Evolutionary conservation across 2,329 filamentous ascomycete genomes (phyloP), one percentile per base, ranked within the genome.

Genomic region (Phaeosphaeriaceae sp.): DNA sequence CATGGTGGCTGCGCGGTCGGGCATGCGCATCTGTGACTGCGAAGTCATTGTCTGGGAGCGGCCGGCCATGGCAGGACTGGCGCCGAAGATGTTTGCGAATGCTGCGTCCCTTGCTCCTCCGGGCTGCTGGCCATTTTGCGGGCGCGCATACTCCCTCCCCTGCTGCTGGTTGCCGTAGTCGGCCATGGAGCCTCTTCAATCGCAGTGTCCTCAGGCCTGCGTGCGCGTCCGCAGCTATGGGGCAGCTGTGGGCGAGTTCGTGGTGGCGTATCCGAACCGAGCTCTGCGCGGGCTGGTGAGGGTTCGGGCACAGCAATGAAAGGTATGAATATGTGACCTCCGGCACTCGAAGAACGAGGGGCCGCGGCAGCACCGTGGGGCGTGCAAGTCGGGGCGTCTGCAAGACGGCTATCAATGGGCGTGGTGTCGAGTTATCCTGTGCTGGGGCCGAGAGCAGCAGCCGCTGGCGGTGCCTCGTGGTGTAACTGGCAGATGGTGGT

Each of bases 31-130:
- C 59, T 83, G 80, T 30, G 90, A 85, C 65, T 93, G 89, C 56
- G 91, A 93, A 64, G 90, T 95, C 93, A 98, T 97, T 24, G 94
- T 97, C 75, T 97, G 94, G 58, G 94, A 96, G 77, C 95, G 90
- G 58, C 94, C 94, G 48, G 92, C 71, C 74, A 76, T 70, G 61
- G 74, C 88, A 49, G 93, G 93, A 65, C 92, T 93, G 65, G 92
- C 89, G 69, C 94, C 95, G 77, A 98, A 99, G 76, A 98, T 98
- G 81, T 94, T 94, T 67, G 91, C 93, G 79, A 96, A 99, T 66
- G 94, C 95, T 68, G 93, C 92, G 87, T 99, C 94, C 81, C 95
- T 91, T 80, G 95, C 92, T 60, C 83, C 68, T 43, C 84, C 81
- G 53, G 84, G 77, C 74, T 83, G 82, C 74, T 83, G 82, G 61